Evolutionary conservation across 106 monocot genomes (phyloP).

Genomic region (Cymbidium sinense): DNA sequence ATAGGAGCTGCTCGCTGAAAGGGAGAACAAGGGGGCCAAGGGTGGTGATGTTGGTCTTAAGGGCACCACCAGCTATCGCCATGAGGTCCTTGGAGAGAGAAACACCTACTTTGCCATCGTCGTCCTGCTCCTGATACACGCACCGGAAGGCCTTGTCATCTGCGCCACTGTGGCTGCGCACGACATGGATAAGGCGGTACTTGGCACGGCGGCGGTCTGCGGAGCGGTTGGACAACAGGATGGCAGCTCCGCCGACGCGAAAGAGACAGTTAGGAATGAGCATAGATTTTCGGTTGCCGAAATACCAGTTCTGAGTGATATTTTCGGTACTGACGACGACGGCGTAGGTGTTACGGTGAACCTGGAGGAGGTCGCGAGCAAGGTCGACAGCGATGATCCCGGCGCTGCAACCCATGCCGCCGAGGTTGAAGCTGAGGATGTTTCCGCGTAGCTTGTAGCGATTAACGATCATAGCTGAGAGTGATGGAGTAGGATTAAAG

Average conservation of each 20-base stretch:
- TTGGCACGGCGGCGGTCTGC: conserved; percentile 23
- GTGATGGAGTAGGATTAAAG: conserved; percentile 53
- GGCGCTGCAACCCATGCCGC: conserved; percentile 64
- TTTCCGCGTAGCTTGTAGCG: conserved; percentile 42
- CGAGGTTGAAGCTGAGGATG: conserved; percentile 40
- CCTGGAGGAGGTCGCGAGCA: conserved; percentile 35
- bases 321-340: conserved; percentile 36
- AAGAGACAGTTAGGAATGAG: conserved; percentile 33
- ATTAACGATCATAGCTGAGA: conserved; percentile 59
- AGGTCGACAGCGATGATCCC: conserved; percentile 41
- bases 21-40: conserved; percentile 23
- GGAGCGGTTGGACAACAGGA: conserved; percentile 24
- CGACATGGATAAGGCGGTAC: conserved; percentile 31
- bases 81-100: conserved; percentile 21
- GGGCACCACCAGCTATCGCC: conserved; percentile 20
- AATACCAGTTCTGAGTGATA: conserved; percentile 43
- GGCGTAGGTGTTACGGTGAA: conserved; percentile 25
- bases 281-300: conserved; percentile 34
- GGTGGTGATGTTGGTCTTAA: conserved; percentile 24
- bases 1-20: conserved; percentile 23
- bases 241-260: conserved; percentile 27
- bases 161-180: conserved; percentile 35
- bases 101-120: conserved; percentile 19
- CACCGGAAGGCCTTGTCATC: conserved; percentile 28
- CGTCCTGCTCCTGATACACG: conserved; percentile 42